Evolutionary conservation across 345 rosid genomes (phyloP).

Genomic region (Citropsis articulata): DNA sequence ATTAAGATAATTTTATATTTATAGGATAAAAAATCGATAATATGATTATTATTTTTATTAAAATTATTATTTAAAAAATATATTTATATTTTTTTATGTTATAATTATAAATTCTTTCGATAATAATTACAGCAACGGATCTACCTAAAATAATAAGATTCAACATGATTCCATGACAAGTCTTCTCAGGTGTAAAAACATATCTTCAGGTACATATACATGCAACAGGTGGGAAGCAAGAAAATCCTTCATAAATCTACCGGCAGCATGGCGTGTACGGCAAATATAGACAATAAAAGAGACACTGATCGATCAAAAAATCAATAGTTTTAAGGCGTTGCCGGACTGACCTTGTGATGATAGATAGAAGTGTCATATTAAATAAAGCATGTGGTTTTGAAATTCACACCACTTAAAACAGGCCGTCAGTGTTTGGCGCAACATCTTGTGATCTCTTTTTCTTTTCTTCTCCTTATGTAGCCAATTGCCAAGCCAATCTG

Average conservation of each 20-base stretch:
- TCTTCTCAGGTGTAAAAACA: not conserved
- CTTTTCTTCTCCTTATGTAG: too few relatives aligned
- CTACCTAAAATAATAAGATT: too few relatives aligned
- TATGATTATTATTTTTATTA: too few relatives aligned
- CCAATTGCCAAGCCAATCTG: not conserved
- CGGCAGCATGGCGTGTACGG: slow-evolving; percentile 14
- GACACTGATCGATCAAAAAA: not conserved
- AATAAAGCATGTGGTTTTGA: slow-evolving; percentile 8
- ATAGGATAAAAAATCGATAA: accelerated
- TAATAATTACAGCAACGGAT: too few relatives aligned
- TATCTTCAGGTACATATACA: not conserved
- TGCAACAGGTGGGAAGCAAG: not conserved
- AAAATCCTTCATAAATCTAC: not conserved
- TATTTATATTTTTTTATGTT: too few relatives aligned
- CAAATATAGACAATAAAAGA: not conserved
- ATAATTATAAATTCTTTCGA: too few relatives aligned
- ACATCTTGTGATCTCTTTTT: not conserved
- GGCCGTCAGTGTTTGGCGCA: not conserved
- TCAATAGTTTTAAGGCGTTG: not conserved
- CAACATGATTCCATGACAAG: not conserved
- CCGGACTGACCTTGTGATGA: not conserved
- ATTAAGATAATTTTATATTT: too few relatives aligned
- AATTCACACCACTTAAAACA: not conserved
- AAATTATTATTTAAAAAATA: too few relatives aligned
- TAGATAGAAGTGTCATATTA: too few relatives aligned